A percentile compares a stretch with the other conserved stretches of the same genome.
phyloP scores from a whole-genome alignment of 1,284 basidiomycete species.

The Marasmius oreades region DNA sequence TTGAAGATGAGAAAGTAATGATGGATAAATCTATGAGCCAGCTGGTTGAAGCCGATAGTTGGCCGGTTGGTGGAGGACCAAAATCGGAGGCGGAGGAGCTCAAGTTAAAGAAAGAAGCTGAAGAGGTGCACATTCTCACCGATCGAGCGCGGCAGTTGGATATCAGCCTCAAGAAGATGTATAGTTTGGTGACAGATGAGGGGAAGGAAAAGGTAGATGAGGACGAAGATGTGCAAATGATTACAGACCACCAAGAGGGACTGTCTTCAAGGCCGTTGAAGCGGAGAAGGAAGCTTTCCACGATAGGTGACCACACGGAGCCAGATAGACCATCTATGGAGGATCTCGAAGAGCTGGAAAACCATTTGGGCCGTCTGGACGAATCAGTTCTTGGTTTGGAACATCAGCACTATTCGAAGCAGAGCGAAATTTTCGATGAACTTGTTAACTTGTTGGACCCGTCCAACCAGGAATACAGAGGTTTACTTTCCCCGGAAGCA shows the following conservation, averaged over 20 bases:
- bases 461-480: background rate
- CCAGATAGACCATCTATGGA: slow-evolving; percentile 12
- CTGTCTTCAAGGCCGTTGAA: slow-evolving; percentile 30
- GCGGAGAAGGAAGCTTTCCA: slow-evolving; percentile 29
- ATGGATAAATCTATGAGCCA: background rate
- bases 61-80: slow-evolving; percentile 3
- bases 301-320: slow-evolving; percentile 11
- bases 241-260: slow-evolving; percentile 16
- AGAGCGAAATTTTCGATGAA: slow-evolving; percentile 23
- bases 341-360: slow-evolving; percentile 35
- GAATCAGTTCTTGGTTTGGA: slow-evolving; percentile 35
- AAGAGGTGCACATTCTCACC: background rate
- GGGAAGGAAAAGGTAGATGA: background rate
- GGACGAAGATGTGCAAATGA: background rate
- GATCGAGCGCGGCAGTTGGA: background rate
- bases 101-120: background rate
- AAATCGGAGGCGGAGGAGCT: background rate
- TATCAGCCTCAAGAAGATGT: background rate
- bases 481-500: background rate
- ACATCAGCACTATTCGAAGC: slow-evolving; percentile 40
- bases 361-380: slow-evolving; percentile 36
- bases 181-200: background rate
- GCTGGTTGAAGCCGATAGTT: slow-evolving; percentile 3
- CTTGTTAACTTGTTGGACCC: background rate
- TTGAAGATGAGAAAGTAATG: background rate